Evolutionary conservation across 2,329 filamentous ascomycete genomes (phyloP).

Genomic region (Diaporthe eres): DNA sequence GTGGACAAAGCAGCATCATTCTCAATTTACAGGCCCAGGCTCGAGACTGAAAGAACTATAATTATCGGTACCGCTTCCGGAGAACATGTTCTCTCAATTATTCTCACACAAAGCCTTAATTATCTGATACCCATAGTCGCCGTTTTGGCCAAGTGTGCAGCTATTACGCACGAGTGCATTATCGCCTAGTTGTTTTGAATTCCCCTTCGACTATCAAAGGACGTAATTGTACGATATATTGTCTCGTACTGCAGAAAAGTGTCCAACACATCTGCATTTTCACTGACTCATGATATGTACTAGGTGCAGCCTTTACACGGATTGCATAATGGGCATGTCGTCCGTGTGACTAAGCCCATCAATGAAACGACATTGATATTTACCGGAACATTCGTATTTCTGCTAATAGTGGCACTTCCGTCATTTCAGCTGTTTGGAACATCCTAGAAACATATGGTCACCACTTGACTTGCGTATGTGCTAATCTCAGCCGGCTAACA

Average conservation of each 20-base stretch:
- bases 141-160: background rate
- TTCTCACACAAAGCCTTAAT: background rate
- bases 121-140: too few relatives aligned
- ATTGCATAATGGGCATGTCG: background rate
- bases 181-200: too few relatives aligned
- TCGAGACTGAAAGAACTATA: background rate
- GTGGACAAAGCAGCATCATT: background rate
- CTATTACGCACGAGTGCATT: background rate
- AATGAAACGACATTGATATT: background rate
- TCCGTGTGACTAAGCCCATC: background rate
- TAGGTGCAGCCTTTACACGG: background rate
- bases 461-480: background rate
- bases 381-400: background rate
- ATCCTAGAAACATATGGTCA: background rate
- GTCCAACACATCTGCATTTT: too few relatives aligned
- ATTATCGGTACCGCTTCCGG: slow-evolving; percentile 14
- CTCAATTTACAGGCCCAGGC: background rate
- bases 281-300: too few relatives aligned
- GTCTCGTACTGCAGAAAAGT: too few relatives aligned
- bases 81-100: background rate
- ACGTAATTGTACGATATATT: too few relatives aligned
- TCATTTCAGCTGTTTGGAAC: background rate
- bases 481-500: background rate
- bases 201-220: too few relatives aligned
- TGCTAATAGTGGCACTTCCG: background rate